Evolutionary conservation across 2,329 filamentous ascomycete species (phyloP).

Genomic region (Sarocladium brachiariae): DNA sequence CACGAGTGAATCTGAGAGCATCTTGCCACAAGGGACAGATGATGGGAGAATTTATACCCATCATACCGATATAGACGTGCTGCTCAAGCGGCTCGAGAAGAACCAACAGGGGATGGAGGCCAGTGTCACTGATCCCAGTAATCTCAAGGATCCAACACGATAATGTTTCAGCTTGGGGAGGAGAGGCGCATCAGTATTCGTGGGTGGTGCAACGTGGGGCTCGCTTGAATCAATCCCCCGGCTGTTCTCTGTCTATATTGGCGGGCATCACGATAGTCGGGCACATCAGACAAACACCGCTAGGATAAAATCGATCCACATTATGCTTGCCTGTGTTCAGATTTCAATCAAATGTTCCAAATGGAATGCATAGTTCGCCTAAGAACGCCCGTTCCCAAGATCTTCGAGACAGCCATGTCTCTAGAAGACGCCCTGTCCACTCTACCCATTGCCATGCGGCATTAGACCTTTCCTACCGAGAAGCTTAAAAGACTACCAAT

Average conservation of each 20-base stretch:
- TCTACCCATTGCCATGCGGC: too few relatives aligned
- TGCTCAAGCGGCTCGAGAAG: not conserved
- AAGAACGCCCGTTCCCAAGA: not conserved
- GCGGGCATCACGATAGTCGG: not conserved
- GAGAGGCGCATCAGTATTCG: not conserved
- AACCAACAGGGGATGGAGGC: constrained; percentile 4
- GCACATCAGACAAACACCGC: not conserved
- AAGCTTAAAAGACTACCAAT: constrained; percentile 89
- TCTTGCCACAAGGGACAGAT: not conserved
- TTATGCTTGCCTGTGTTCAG: not conserved
- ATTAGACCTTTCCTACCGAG: constrained; percentile 44
- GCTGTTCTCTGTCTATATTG: not conserved
- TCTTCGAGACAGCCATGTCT: constrained; percentile 8
- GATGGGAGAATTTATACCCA: not conserved
- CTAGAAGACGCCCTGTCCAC: too few relatives aligned
- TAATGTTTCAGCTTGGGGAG: not conserved
- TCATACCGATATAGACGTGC: not conserved
- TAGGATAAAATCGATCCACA: too few relatives aligned
- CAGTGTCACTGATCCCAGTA: not conserved
- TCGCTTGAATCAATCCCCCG: too few relatives aligned
- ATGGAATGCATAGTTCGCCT: not conserved
- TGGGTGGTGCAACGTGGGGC: not conserved
- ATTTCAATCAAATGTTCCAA: constrained; percentile 2
- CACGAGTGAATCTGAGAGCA: not conserved
- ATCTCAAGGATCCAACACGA: constrained; percentile 6